phyloP scores from a whole-genome alignment of 2,329 filamentous ascomycete species.

The Colletotrichum sp. region DNA sequence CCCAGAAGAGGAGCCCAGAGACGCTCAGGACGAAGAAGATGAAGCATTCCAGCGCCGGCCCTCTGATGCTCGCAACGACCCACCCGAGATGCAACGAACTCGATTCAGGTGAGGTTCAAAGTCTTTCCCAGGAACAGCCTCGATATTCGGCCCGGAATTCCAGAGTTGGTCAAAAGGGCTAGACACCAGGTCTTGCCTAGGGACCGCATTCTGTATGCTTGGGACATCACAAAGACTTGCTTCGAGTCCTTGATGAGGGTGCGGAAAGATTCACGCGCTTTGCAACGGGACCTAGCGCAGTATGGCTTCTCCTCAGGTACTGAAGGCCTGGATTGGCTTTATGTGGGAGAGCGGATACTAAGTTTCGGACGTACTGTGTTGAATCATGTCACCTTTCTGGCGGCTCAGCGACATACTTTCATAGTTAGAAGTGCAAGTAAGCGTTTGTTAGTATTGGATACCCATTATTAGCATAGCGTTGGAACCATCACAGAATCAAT shows the following conservation, averaged over 20 bases:
- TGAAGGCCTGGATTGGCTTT: not conserved
- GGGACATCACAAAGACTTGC: not conserved
- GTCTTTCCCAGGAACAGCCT: not conserved
- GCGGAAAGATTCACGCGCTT: not conserved
- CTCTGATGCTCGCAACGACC: not conserved
- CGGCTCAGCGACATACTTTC: not conserved
- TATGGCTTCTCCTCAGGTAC: accelerated
- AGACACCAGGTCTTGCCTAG: not conserved
- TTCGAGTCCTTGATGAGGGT: not conserved
- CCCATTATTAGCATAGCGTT: not conserved
- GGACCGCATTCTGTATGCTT: not conserved
- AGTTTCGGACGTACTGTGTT: not conserved
- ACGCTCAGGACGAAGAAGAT: accelerated
- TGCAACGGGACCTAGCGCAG: not conserved
- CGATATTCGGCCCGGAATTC: not conserved
- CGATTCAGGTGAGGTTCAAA: not conserved
- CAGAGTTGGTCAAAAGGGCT: not conserved
- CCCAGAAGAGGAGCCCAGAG: not conserved
- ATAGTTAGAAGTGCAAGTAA: not conserved
- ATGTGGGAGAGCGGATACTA: not conserved
- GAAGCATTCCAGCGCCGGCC: not conserved
- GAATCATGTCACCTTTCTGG: not conserved
- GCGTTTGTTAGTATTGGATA: not conserved
- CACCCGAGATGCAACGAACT: not conserved
- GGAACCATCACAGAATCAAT: not conserved